Conservation (phyloP, 805 yeast species). For the Scheffersomyces coipomensis region DNA sequence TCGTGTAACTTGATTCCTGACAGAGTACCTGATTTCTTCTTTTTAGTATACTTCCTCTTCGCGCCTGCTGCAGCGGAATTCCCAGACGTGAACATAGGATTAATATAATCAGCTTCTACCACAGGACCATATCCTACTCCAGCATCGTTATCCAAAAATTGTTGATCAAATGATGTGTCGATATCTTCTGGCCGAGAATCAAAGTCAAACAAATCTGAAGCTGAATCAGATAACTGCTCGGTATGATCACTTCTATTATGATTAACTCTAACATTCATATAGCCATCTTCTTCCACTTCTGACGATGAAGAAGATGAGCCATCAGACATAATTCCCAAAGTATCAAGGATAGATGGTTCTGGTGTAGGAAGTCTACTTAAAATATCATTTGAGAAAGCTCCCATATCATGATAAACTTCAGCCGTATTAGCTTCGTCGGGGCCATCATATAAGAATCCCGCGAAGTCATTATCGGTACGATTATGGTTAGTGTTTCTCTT, state of each 20-base stretch:
- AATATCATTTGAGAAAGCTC: too few species aligned
- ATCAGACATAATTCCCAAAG: not conserved
- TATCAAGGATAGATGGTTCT: not conserved
- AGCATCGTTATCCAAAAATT: conserved; percentile 9
- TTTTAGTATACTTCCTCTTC: not conserved
- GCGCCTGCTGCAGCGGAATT: not conserved
- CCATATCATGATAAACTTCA: too few species aligned
- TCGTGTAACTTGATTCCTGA: too few species aligned
- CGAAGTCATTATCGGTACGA: not conserved
- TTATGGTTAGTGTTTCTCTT: conserved; percentile 10
- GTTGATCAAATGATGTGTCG: not conserved
- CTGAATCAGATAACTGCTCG: not conserved
- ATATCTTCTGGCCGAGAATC: not conserved
- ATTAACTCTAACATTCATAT: too few species aligned
- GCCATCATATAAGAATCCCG: not conserved
- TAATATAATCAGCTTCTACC: conserved; percentile 14
- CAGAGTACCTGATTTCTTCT: not conserved
- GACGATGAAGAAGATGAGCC: not conserved
- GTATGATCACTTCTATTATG: not conserved
- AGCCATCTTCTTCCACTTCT: too few species aligned
- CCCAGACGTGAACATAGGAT: conserved; percentile 12
- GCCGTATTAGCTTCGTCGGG: not conserved
- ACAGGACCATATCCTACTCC: conserved; percentile 13
- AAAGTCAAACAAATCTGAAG: not conserved
- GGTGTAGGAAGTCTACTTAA: not conserved